A percentile compares a stretch with the other conserved stretches of the same genome.
phyloP scores from a whole-genome alignment of 495 filamentous ascomycete genomes.

The Neurospora cerealis region DNA sequence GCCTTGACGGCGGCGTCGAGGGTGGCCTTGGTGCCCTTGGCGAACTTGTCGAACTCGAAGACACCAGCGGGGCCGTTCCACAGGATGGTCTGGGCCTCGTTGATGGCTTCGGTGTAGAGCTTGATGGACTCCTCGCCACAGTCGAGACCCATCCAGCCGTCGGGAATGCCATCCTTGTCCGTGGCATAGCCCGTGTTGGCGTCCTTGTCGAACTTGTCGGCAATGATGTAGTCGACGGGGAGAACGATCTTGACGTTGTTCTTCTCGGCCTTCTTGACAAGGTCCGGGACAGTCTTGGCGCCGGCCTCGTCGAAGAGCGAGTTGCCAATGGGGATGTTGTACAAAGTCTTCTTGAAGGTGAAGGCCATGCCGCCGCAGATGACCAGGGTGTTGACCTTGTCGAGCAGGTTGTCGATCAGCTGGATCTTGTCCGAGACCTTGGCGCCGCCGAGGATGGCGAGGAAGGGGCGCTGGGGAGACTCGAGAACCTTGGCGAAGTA shows the following conservation, averaged over 20 bases:
- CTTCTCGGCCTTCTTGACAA: slow-evolving; percentile 94
- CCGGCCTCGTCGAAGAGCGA: slow-evolving; percentile 91
- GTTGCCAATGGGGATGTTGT: slow-evolving; percentile 82
- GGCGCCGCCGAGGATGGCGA: slow-evolving; percentile 94
- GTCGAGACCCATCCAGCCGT: slow-evolving; percentile 96
- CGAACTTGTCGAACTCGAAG: slow-evolving; percentile 94
- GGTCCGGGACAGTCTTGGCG: slow-evolving; percentile 77
- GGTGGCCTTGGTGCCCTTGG: slow-evolving; percentile 78
- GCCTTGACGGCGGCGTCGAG: slow-evolving; percentile 78
- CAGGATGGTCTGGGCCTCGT: slow-evolving; percentile 86
- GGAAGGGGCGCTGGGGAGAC: slow-evolving; percentile 86
- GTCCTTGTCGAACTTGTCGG: slow-evolving; percentile 85
- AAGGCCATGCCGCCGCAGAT: slow-evolving; percentile 99
- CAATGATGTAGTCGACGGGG: slow-evolving; percentile 90
- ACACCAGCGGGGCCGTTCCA: slow-evolving; percentile 98
- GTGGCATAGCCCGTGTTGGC: slow-evolving; percentile 74
- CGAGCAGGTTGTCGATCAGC: slow-evolving; percentile 95
- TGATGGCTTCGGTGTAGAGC: slow-evolving; percentile 76
- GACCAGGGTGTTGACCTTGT: slow-evolving; percentile 93
- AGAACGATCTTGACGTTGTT: slow-evolving; percentile 90
- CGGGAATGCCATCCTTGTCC: slow-evolving; percentile 82
- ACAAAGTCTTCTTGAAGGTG: slow-evolving; percentile 98
- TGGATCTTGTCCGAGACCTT: slow-evolving; percentile 99
- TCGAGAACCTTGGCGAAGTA: slow-evolving; percentile 98
- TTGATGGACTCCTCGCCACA: slow-evolving; percentile 80